Conservation (phyloP, 2,329 filamentous ascomycete genomes). For the Cladophialophora immunda region DNA sequence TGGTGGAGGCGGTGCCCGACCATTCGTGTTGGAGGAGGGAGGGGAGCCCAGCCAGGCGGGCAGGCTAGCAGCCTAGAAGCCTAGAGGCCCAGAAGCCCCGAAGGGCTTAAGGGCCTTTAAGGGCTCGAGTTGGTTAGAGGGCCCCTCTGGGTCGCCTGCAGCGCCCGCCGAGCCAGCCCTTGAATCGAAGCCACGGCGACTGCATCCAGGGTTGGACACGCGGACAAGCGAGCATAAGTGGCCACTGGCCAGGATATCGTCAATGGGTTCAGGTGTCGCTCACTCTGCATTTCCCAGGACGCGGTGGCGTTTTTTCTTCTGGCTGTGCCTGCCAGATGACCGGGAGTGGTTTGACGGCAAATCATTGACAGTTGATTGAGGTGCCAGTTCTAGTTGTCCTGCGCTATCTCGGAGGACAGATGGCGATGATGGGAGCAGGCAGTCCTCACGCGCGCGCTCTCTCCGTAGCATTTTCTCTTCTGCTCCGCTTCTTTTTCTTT, state of each 20-base stretch:
- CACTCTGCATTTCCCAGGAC: neutral
- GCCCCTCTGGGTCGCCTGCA: neutral
- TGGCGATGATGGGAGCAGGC: neutral
- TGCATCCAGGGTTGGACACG: constrained; percentile 22
- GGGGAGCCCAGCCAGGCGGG: constrained; percentile 22
- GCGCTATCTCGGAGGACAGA: neutral
- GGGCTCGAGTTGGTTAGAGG: constrained; percentile 5
- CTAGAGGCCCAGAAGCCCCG: too few relatives aligned
- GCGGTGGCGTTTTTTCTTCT: neutral
- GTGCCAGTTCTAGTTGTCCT: constrained; percentile 6
- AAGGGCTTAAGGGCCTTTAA: constrained; percentile 24
- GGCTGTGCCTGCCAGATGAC: neutral
- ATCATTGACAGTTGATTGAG: constrained; percentile 20
- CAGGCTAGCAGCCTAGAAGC: neutral
- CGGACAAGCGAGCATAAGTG: constrained; percentile 30
- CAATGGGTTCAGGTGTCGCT: constrained; percentile 9
- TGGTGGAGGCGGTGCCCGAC: constrained; percentile 20
- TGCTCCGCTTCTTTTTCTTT: neutral
- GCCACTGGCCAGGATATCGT: neutral
- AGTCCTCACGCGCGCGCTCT: neutral
- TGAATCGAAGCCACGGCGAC: constrained; percentile 5
- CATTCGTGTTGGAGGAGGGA: neutral
- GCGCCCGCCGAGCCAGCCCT: neutral
- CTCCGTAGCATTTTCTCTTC: neutral
- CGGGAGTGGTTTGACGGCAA: neutral